Base-by-base conservation (phyloP, 2,329 filamentous ascomycete genomes). In the Paraconiothyrium brasiliense region DNA sequence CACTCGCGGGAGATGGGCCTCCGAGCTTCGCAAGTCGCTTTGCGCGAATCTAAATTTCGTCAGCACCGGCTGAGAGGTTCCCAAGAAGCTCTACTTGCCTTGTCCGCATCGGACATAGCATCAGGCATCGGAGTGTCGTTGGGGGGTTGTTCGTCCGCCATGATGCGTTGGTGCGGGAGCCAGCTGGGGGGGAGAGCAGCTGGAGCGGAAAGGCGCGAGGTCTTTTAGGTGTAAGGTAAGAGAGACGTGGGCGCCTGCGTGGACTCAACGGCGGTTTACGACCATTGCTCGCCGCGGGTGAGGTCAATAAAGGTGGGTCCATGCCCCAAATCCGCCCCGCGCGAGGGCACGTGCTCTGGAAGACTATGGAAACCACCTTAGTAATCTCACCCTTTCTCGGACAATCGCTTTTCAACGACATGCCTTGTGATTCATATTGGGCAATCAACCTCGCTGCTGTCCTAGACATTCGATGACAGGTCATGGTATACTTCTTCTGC, bases 11-110 rank as follows among this genome's bases (percentile, higher is more conserved):
- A 48, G 56, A 59, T 57, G 67, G 66, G 24, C 80, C 83, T 44
- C 83, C 85, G 48, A 90, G 82, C 77, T 89, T 90, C 59, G 87
- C 88, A 54, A 90, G 83, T 57, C 88, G 87, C 80, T 90, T 90
- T 72, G 85, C 87, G 71, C 88, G 87, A 76, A 90, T 90, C 88
- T 90, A 71, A 34, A 57, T 60, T 50, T 67, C 65, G 67, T 77
- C 71, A 78, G 75, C 67, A 61, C 51, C 49, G 67, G 67, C 63
- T 65, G 73, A 57, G 59, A 65, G 52, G 66, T 66, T 57, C 55
- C 62, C 30, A 55, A 50, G 22, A 48, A 32, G 70, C 63, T 71
- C 62, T 64, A 82, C 81, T 77, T 83, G 82, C 82, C 78, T 83
- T 84, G 68, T 84, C 82, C 61, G 82, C 82, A 58, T 84, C 82